Evolutionary conservation across 257 asterid genomes (phyloP).

Genomic region (Galeopsis tetrahit): DNA sequence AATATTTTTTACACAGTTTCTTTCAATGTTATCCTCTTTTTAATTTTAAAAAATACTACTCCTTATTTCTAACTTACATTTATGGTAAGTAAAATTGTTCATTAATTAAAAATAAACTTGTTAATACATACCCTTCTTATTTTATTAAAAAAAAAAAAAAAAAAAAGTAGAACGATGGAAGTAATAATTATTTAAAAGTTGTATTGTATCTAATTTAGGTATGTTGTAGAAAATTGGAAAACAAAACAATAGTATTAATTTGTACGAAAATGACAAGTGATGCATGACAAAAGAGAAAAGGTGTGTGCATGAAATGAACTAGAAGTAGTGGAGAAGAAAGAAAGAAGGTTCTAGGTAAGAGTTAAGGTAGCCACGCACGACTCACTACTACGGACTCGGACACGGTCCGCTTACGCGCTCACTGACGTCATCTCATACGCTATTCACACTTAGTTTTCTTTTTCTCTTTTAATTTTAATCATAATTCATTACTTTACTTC

Average conservation of each 20-base stretch:
- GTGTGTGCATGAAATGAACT: conserved; percentile 20
- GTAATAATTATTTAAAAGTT: no score
- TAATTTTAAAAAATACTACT: no score
- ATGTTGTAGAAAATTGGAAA: neutral
- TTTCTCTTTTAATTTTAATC: neutral
- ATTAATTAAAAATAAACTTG: no score
- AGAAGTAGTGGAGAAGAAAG: neutral
- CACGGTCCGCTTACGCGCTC: conserved; percentile 33
- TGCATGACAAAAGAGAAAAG: neutral
- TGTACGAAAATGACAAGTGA: conserved; percentile 6
- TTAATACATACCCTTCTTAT: no score
- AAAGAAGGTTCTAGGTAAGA: conserved; percentile 18
- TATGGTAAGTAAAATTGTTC: no score
- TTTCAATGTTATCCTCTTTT: no score
- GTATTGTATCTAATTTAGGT: neutral
- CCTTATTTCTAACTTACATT: no score
- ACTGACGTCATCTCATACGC: conserved; percentile 16
- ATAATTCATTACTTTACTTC: neutral
- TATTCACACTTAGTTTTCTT: conserved; percentile 12
- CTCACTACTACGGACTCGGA: conserved; percentile 11
- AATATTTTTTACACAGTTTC: no score
- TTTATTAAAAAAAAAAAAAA: no score
- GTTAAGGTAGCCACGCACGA: conserved; percentile 15
- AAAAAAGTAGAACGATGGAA: no score
- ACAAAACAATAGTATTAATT: neutral